Conservation (phyloP, 177 flowering plant genomes). For the Vitis hybrid region DNA sequence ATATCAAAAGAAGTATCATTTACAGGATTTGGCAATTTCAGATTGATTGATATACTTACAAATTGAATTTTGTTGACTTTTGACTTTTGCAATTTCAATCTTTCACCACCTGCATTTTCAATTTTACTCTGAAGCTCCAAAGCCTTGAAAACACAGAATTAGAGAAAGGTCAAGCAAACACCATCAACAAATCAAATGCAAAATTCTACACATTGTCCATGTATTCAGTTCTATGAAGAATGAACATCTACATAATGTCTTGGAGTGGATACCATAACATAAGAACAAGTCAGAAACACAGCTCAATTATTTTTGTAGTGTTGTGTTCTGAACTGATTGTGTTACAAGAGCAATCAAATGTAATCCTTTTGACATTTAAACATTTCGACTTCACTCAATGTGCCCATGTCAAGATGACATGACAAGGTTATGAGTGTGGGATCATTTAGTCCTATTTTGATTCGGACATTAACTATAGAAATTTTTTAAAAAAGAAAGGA, state of each 20-base stretch:
- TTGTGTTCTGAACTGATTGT: too few species aligned
- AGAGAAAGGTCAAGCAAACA: not conserved
- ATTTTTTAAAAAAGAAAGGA: too few species aligned
- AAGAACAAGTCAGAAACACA: not conserved
- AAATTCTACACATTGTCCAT: not conserved
- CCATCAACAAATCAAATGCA: not conserved
- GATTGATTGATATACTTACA: slow-evolving; percentile 52
- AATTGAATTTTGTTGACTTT: slow-evolving; percentile 80
- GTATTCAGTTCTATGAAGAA: not conserved
- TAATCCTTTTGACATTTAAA: too few species aligned
- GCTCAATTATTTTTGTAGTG: too few species aligned
- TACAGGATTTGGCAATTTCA: not conserved
- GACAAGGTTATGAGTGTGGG: too few species aligned
- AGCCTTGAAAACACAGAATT: slow-evolving; percentile 47
- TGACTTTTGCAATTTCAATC: slow-evolving; percentile 62
- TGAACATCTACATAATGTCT: not conserved
- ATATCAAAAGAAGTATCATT: slow-evolving; percentile 3
- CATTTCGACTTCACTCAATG: too few species aligned
- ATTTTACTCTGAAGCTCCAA: slow-evolving; percentile 75
- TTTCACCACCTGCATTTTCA: slow-evolving; percentile 98
- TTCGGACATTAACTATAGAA: too few species aligned
- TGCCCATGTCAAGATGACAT: too few species aligned
- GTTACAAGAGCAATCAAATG: too few species aligned
- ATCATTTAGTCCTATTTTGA: too few species aligned
- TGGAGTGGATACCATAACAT: not conserved